A percentile compares a stretch with the other conserved stretches of the same genome.
These are phyloP conservation scores for Chaetomiaceae sp. DNA, from an alignment of 2,329 filamentous ascomycete genomes.

Conservation along the genomic window DNA sequence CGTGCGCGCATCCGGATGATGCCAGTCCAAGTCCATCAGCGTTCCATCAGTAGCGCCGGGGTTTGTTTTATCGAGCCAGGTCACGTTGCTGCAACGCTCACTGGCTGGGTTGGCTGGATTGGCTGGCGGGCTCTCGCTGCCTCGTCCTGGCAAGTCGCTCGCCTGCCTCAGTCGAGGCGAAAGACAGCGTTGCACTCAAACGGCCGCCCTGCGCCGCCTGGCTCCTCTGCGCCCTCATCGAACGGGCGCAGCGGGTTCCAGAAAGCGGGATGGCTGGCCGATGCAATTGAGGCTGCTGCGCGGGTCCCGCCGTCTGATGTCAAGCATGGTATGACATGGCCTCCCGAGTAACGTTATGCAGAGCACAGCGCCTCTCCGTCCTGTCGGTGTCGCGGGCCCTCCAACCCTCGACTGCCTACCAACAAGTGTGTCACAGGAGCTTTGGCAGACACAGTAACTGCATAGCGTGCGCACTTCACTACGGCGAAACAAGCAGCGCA, in stretches of 20 bases:
- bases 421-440: too few species aligned
- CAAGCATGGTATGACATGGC: not conserved
- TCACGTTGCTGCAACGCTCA: constrained; percentile 11
- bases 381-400: not conserved
- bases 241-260: constrained; percentile 12
- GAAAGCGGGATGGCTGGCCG: constrained; percentile 14
- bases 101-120: too few species aligned
- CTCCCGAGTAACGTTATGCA: not conserved
- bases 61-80: not conserved
- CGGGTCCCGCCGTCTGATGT: not conserved
- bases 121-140: too few species aligned
- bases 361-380: not conserved
- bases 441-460: too few species aligned
- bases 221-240: not conserved
- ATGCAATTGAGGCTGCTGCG: constrained; percentile 8
- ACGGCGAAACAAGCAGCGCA: constrained; percentile 8
- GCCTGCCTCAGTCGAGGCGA: constrained; percentile 7
- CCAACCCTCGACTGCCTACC: too few species aligned
- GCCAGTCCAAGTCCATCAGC: not conserved
- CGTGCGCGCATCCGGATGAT: too few species aligned
- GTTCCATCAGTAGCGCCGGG: constrained; percentile 3
- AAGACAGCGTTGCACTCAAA: constrained; percentile 15
- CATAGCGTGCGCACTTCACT: too few species aligned
- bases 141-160: constrained; percentile 13
- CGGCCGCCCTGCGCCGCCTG: constrained; percentile 12